Base-by-base conservation (phyloP, 2,329 filamentous ascomycete species). In the Colletotrichum melonis region DNA sequence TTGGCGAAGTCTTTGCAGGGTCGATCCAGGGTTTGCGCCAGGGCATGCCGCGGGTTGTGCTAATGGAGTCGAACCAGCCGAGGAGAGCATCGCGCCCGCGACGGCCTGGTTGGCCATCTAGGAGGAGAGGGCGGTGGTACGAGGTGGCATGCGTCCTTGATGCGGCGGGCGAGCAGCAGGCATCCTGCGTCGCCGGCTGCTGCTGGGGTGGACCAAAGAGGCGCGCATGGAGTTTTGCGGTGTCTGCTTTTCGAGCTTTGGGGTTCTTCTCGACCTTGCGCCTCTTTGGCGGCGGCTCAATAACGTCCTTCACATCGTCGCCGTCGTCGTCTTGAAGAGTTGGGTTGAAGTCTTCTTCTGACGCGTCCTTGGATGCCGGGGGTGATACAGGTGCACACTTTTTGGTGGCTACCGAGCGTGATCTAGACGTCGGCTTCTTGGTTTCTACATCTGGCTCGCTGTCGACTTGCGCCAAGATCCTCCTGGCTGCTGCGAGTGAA, bases 11-110 rank as follows among this genome's bases (percentile, higher is more conserved):
- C 5, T 19, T 11, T 4, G 72, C 71, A 9, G 86, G 86, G 67
- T 90, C 81, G 65, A 89, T 82, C 88, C 89, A 92, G 2, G 84
- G 74, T 75, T 90, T 89, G 35, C 90, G 87, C 88, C 88, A 90
- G 2, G 88, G 88, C 88, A 90, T 90, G 14, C 82, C 80, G n/a
- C 88, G 88, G 1, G 81, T 74, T 14, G 81, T 78, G 77, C 84
- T 85, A 46, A 86, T 84, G 5, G 81, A 74, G 74, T 88, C 86
- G 76, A 89, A 90, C 88, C 88, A 90, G 19, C 76, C 38, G 1
- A 90, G 84, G 1, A 90, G 82, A 5, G 82, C 74, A 1, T 76
- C 75, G 1, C 86, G 84, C 0, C 75, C 74, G 1, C 63, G 30
- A 11, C 79, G 81, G 19, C 80, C 76, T 1, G 78, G 54, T 4